Evolutionary conservation across 2,329 filamentous ascomycete genomes (phyloP), one percentile per base, ranked within the genome.

Genomic region (Colletotrichum costaricense): DNA sequence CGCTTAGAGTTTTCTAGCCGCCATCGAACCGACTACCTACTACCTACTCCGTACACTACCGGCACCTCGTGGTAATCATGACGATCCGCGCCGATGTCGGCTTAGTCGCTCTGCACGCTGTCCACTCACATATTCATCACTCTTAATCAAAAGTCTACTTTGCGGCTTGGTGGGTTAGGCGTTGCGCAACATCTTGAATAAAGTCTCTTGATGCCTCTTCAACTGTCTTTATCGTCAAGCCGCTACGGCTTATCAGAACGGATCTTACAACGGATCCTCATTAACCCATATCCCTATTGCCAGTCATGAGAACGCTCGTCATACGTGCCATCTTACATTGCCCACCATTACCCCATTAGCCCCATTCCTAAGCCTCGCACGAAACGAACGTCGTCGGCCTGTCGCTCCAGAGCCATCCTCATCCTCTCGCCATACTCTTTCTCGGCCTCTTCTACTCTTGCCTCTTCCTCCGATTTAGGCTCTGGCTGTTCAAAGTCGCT

Each of bases 361-460:
- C 69, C 73, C 26, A 76, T n/a, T 5, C 74, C 92, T 77, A 95
- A 86, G 30, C 91, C 90, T 75, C 89, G 89, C 81, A 96, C 89
- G 81, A 94, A 95, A 76, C 92, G 87, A 72, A 93, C 90, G 81
- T 97, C 94, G 79, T 95, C 91, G 11, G 94, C 94, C 82, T 97
- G 94, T 76, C 87, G 86, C 83, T 94, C 90, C 72, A 98, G 83
- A 24, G 94, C 94, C 77, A 88, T 86, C 75, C 94, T 89, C 93
- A 98, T 95, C 76, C 86, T 89, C 67, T 89, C 86, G n/a, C 87
- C 86, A 82, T 96, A 95, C 70, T 85, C 82, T 73, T 85, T 85
- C 78, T 92, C 90, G 74, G 90, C 86, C 67, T 84, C 81, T 76
- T 92, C 88, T 59, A 84, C 84, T n/a, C 83, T 86, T 62, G 82